Evolutionary conservation across 257 asterid genomes (phyloP).

Genomic region (Plectranthus barbatus): DNA sequence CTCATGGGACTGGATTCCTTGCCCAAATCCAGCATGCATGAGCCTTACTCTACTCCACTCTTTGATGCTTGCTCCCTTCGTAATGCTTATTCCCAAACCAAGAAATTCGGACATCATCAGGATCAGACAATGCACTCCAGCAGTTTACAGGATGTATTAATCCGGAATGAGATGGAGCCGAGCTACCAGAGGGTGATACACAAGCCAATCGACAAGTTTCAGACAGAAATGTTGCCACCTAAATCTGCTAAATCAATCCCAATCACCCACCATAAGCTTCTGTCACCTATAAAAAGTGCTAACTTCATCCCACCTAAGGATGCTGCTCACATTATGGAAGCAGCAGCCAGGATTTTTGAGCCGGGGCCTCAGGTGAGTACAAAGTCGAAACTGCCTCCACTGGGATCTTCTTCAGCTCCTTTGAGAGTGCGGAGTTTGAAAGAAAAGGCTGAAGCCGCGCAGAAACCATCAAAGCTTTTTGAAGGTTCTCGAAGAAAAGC

Average conservation of each 20-base stretch:
- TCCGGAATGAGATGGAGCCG: slow-evolving; percentile 18
- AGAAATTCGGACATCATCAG: slow-evolving; percentile 20
- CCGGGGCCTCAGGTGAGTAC: slow-evolving; percentile 35
- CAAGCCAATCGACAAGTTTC: slow-evolving; percentile 68
- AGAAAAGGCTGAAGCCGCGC: slow-evolving; percentile 57
- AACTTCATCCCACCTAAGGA: slow-evolving; percentile 41
- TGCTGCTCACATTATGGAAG: slow-evolving; percentile 88
- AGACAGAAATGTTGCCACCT: slow-evolving; percentile 75
- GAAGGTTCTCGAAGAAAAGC: slow-evolving; percentile 29
- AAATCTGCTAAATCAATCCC: slow-evolving; percentile 88
- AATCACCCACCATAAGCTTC: slow-evolving; percentile 70
- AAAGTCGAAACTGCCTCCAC: slow-evolving; percentile 36
- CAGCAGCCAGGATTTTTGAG: slow-evolving; percentile 74
- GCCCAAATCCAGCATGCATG: slow-evolving; percentile 50
- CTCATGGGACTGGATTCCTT: slow-evolving; percentile 90
- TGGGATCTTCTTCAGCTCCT: slow-evolving; percentile 59
- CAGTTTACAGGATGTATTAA: slow-evolving; percentile 22
- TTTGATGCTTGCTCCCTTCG: slow-evolving; percentile 45
- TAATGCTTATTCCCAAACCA: slow-evolving; percentile 28
- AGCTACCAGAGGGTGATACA: slow-evolving; percentile 29
- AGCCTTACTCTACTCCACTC: slow-evolving; percentile 49
- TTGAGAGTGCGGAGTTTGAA: slow-evolving; percentile 54
- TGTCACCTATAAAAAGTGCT: slow-evolving; percentile 73
- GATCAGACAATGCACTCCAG: slow-evolving; percentile 34
- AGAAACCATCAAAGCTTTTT: slow-evolving; percentile 28